phyloP scores from a whole-genome alignment of 1,284 basidiomycete genomes.

The Malassezia dermatis region DNA sequence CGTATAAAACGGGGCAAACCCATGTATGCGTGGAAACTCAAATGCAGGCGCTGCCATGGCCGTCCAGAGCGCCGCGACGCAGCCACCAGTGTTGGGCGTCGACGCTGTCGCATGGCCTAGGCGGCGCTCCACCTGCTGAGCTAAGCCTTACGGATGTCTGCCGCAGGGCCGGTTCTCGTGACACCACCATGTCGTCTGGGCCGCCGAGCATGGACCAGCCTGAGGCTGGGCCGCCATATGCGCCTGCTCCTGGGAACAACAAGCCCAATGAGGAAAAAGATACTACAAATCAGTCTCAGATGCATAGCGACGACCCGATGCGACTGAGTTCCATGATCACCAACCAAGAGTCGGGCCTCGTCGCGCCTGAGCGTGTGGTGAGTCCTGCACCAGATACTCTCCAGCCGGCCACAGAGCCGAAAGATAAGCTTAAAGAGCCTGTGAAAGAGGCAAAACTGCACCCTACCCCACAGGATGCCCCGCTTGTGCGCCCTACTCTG shows the following conservation, averaged over 20 bases:
- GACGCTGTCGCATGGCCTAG: background rate
- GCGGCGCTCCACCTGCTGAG: background rate
- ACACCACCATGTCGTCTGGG: background rate
- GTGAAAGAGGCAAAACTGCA: background rate
- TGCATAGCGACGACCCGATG: conserved; percentile 6
- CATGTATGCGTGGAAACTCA: conserved; percentile 51
- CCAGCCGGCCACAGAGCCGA: background rate
- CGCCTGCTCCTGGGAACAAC: background rate
- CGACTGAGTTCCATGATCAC: conserved; percentile 16
- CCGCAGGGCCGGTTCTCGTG: background rate
- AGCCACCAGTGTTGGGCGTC: background rate
- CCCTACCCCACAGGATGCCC: too few species aligned
- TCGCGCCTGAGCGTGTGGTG: background rate
- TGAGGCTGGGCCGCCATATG: background rate
- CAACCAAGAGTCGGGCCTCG: background rate
- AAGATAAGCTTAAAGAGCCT: background rate
- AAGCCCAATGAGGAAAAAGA: background rate
- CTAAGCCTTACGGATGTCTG: background rate
- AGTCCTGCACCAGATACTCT: background rate
- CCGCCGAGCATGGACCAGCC: background rate
- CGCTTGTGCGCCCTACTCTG: background rate
- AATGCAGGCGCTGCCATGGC: conserved; percentile 25
- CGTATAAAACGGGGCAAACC: conserved; percentile 56
- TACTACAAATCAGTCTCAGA: background rate
- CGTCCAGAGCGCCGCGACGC: background rate